Evolutionary conservation across 129 eudicot species (phyloP).

Genomic region (Apium graveolens): DNA sequence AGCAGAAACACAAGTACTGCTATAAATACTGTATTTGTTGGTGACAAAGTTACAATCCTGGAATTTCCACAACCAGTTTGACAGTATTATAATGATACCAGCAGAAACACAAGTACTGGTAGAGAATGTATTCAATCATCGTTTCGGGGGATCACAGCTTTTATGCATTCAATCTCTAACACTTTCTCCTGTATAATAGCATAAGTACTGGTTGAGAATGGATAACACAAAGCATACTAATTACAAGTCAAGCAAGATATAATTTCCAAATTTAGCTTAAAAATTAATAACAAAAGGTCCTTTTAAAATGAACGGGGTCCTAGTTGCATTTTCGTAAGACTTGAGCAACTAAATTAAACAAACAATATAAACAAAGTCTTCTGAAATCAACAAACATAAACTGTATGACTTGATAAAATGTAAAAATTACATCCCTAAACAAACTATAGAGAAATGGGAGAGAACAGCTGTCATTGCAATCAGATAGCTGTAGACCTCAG

Average conservation of each 20-base stretch:
- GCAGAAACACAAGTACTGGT: no score
- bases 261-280: background rate
- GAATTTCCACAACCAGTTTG: slow-evolving; percentile 19
- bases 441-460: no score
- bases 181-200: slow-evolving; percentile 55
- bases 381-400: background rate
- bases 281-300: no score
- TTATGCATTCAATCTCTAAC: slow-evolving; percentile 78
- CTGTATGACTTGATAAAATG: background rate
- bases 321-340: no score
- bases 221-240: no score
- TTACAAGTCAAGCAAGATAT: background rate
- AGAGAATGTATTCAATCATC: slow-evolving; percentile 33
- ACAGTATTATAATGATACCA: slow-evolving; percentile 11
- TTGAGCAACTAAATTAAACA: no score
- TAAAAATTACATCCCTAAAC: no score
- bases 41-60: slow-evolving; percentile 77
- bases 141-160: slow-evolving; percentile 80
- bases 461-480: slow-evolving; percentile 87
- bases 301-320: no score
- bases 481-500: slow-evolving; percentile 83
- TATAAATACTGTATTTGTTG: slow-evolving; percentile 90
- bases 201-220: slow-evolving; percentile 13
- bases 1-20: no score
- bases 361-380: no score